Conservation (phyloP, 148 eudicot genomes). For the Limonium bicolor region DNA sequence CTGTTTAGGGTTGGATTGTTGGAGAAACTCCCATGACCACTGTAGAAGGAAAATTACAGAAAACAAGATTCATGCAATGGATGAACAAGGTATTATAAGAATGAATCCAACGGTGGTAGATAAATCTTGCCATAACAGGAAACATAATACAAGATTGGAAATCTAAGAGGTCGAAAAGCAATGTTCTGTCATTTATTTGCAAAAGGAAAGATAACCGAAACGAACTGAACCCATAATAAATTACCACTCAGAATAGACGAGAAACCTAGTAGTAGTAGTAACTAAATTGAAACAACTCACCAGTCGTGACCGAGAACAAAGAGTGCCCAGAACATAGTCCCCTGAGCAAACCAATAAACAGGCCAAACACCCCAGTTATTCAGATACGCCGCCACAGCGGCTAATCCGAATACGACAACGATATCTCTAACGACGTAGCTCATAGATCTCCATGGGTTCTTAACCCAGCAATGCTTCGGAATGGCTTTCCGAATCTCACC, state of each 20-base stretch:
- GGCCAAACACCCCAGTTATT: constrained; percentile 61
- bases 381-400: constrained; percentile 30
- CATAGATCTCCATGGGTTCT: constrained; percentile 60
- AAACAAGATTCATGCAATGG: background rate
- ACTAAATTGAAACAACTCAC: constrained; percentile 11
- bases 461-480: constrained; percentile 72
- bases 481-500: constrained; percentile 38
- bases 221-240: background rate
- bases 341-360: constrained; percentile 61
- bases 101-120: background rate
- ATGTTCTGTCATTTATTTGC: too few relatives aligned
- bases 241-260: background rate
- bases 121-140: background rate
- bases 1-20: constrained; percentile 41
- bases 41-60: constrained; percentile 8
- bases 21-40: constrained; percentile 82
- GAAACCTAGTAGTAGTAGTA: background rate
- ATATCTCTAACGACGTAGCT: constrained; percentile 57
- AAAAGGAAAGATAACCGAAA: constrained; percentile 2
- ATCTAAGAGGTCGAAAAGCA: too few relatives aligned
- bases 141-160: too few relatives aligned
- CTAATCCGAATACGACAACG: constrained; percentile 41
- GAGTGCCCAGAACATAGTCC: constrained; percentile 76
- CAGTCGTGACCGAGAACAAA: constrained; percentile 86
- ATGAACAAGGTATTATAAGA: too few relatives aligned